Evolutionary conservation across 2,329 filamentous ascomycete genomes (phyloP), one percentile per base, ranked within the genome.

Genomic region (Alternaria burnsii): DNA sequence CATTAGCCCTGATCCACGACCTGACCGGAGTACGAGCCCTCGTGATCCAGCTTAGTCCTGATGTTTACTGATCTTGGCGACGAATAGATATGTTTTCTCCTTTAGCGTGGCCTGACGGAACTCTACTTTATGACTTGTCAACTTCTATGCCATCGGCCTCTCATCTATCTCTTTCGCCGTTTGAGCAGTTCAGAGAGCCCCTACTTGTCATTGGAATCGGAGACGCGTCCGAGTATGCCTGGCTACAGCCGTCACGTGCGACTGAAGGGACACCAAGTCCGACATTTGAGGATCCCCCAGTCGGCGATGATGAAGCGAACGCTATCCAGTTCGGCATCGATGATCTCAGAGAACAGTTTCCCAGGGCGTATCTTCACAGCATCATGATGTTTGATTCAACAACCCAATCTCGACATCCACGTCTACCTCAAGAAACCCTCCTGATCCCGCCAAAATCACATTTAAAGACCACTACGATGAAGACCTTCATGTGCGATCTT

Each of bases 61-160:
- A 55, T 43, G 48, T 71, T 63, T 66, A 65, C 76, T 78, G 67
- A 78, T 72, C 65, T 70, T 72, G 64, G 67, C 65, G 58, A 64
- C 42, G 38, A 62, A 54, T 77, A 97, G 93, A 93, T 79, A 94
- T 95, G 89, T 97, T 98, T 80, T 97, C 93, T 59, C 94, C 94
- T 41, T 83, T 95, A 72, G 92, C 91, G 14, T 97, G 95, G 78
- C 93, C 93, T 11, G 87, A 89, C 69, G 94, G 94, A 62, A 89
- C 89, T 72, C 90, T 98, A 62, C 86, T 97, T 71, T 97, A 95
- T 84, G 91, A 97, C 76, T 86, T 97, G 63, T 89, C 91, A 59
- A 93, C 91, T 62, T 90, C 93, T 72, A 84, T 91, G 56, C 91
- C 93, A 24, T 89, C 91, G n/a, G 85, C 89, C 32, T 92, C 92